A percentile compares a stretch with the other conserved stretches of the same genome.
phyloP scores from a whole-genome alignment of 2,329 filamentous ascomycete species.

The Harringtonia aguacate region DNA sequence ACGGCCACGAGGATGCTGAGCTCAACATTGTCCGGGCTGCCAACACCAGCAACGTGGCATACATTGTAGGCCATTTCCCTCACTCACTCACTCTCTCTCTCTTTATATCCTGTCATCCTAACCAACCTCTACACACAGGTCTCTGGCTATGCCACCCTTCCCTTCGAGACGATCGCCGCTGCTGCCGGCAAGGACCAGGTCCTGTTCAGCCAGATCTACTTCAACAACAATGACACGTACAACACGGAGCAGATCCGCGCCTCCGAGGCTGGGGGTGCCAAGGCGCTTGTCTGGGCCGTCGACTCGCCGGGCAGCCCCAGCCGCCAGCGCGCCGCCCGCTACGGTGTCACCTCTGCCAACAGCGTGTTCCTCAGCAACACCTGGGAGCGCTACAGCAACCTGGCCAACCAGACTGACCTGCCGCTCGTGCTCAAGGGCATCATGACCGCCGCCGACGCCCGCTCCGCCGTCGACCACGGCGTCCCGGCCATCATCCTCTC shows the following conservation, averaged over 20 bases:
- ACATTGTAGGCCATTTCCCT: constrained; percentile 29
- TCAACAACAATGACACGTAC: constrained; percentile 21
- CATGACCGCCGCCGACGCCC: constrained; percentile 19
- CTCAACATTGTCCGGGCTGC: constrained; percentile 38
- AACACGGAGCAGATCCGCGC: constrained; percentile 20
- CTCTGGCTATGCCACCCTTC: constrained; percentile 20
- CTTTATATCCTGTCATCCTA: background rate
- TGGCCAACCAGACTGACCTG: constrained; percentile 21
- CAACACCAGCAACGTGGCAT: constrained; percentile 35
- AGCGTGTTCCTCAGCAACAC: constrained; percentile 9
- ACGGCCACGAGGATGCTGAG: constrained; percentile 35
- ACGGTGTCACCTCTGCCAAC: constrained; percentile 24
- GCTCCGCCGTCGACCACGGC: constrained; percentile 28
- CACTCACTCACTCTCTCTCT: too few species aligned
- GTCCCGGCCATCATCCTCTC: constrained; percentile 33
- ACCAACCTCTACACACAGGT: constrained; percentile 12
- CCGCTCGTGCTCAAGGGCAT: constrained; percentile 23
- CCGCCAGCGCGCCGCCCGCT: constrained; percentile 29
- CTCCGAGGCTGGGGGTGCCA: constrained; percentile 21
- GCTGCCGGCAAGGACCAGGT: constrained; percentile 22
- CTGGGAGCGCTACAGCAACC: constrained; percentile 25
- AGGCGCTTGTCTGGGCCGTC: constrained; percentile 27
- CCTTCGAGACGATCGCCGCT: constrained; percentile 26
- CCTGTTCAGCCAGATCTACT: constrained; percentile 23
- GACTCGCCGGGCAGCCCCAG: constrained; percentile 28